These are phyloP conservation scores for Claviceps sorghi DNA, from an alignment of 2,329 filamentous ascomycete genomes.

Conservation along the genomic window DNA sequence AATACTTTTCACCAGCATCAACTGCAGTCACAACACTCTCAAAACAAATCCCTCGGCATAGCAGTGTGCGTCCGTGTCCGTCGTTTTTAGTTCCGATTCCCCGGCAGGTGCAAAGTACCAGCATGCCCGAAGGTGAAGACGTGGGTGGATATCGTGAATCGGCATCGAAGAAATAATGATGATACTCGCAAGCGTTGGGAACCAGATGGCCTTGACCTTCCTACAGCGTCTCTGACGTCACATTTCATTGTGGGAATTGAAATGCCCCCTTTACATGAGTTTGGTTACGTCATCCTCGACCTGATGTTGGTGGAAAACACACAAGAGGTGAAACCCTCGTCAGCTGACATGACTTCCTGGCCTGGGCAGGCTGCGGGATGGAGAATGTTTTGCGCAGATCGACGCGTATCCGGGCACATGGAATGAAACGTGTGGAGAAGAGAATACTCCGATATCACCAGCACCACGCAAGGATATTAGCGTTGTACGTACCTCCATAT, in stretches of 20 bases:
- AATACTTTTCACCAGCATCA: slow-evolving; percentile 10
- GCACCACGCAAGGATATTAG: slow-evolving; percentile 8
- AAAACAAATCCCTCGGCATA: background rate
- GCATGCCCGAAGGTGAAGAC: background rate
- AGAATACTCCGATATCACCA: background rate
- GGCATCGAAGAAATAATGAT: background rate
- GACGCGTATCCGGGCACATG: background rate
- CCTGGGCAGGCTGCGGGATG: slow-evolving; percentile 4
- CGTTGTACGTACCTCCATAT: slow-evolving; percentile 79
- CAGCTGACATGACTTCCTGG: slow-evolving; percentile 13
- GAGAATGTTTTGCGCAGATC: background rate
- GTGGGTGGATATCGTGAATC: background rate
- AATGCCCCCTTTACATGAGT: slow-evolving; percentile 51
- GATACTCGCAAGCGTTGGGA: background rate
- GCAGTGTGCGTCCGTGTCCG: background rate
- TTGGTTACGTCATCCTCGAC: slow-evolving; percentile 82
- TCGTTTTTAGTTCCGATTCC: background rate
- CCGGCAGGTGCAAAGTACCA: background rate
- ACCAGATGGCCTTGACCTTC: background rate
- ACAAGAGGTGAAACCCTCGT: slow-evolving; percentile 12
- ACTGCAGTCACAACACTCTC: background rate
- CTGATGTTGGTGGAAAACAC: slow-evolving; percentile 31
- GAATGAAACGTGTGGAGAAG: background rate
- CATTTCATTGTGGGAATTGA: background rate
- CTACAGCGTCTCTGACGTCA: background rate